Percentiles rank a stretch among this genome's conserved stretches.
Evolutionary conservation across 1,284 basidiomycete species (phyloP).

Genomic region (Ustilago vetiveriae): DNA sequence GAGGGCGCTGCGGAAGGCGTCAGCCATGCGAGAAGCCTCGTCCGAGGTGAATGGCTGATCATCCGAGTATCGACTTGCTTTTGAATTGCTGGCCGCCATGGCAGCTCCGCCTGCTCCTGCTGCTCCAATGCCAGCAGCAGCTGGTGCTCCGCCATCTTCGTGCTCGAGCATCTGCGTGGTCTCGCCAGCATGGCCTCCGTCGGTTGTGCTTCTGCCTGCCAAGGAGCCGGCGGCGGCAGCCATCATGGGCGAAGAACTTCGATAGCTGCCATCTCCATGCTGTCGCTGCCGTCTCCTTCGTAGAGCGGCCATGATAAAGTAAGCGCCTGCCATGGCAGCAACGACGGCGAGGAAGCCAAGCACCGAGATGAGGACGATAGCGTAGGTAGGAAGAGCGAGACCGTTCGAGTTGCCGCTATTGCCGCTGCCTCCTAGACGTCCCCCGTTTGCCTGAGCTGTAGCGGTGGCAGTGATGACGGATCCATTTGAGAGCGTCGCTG

Average conservation of each 20-base stretch:
- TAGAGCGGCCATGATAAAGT: slow-evolving; percentile 52
- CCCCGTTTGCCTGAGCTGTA: slow-evolving; percentile 57
- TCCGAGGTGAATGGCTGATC: slow-evolving; percentile 54
- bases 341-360: slow-evolving; percentile 57
- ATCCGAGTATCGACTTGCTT: slow-evolving; percentile 30
- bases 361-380: slow-evolving; percentile 60
- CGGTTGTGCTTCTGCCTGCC: slow-evolving; percentile 22
- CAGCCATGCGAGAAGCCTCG: slow-evolving; percentile 56
- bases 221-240: slow-evolving; percentile 35
- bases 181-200: slow-evolving; percentile 28
- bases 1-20: slow-evolving; percentile 55
- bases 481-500: slow-evolving; percentile 54
- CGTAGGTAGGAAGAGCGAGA: slow-evolving; percentile 49
- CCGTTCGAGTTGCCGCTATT: slow-evolving; percentile 28
- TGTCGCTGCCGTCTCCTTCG: slow-evolving; percentile 39
- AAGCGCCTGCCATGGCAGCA: slow-evolving; percentile 41
- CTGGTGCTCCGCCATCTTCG: slow-evolving; percentile 18
- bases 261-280: slow-evolving; percentile 26
- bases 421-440: slow-evolving; percentile 23
- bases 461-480: slow-evolving; percentile 54
- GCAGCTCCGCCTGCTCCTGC: slow-evolving; percentile 17
- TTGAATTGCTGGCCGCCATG: slow-evolving; percentile 24
- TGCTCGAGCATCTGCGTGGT: slow-evolving; percentile 44
- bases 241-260: slow-evolving; percentile 54
- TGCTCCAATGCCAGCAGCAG: too few relatives aligned